phyloP scores from a whole-genome alignment of 345 rosid species.

The Salix brachista region DNA sequence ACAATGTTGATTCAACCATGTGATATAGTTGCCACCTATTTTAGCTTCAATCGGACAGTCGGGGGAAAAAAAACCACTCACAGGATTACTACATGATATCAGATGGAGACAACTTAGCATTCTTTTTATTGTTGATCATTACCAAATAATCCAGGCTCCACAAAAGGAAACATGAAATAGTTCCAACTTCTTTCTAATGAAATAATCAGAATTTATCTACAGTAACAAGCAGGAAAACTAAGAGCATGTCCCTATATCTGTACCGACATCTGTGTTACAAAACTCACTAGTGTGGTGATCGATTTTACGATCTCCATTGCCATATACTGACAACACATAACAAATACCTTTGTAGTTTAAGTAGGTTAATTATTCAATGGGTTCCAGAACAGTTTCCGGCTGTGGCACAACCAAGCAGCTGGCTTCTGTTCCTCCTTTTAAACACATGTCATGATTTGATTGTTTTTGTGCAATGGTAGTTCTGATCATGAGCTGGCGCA shows the following conservation, averaged over 20 bases:
- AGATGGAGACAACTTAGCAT: neutral
- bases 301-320: neutral
- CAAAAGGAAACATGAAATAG: neutral
- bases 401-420: neutral
- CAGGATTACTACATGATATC: neutral
- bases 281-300: neutral
- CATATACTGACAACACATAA: neutral
- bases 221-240: neutral
- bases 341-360: neutral
- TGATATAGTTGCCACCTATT: neutral
- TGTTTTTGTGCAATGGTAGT: neutral
- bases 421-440: neutral
- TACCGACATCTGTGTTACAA: neutral
- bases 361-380: neutral
- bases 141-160: neutral
- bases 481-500: neutral
- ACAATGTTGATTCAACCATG: neutral
- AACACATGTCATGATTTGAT: neutral
- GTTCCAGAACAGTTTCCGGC: neutral
- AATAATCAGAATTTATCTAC: slow-evolving; percentile 3
- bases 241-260: neutral
- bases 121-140: neutral
- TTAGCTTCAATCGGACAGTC: neutral
- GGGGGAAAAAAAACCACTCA: neutral
- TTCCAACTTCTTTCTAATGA: neutral